Evolutionary conservation across 2,329 filamentous ascomycete genomes (phyloP).

Genomic region (Rasamsonia emersonii): DNA sequence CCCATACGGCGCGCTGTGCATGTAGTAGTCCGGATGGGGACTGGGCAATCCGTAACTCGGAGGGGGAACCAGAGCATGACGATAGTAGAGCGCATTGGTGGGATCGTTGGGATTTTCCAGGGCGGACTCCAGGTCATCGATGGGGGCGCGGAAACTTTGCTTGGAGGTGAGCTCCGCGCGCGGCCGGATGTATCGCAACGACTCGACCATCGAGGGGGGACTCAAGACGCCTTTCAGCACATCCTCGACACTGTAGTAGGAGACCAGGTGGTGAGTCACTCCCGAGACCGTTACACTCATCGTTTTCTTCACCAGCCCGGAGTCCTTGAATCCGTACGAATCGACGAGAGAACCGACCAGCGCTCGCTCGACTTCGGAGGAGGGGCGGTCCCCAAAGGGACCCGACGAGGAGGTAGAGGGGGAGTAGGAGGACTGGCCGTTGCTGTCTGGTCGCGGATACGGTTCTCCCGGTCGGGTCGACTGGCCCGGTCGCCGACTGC

Average conservation of each 20-base stretch:
- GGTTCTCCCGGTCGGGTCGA: constrained; percentile 44
- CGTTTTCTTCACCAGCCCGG: constrained; percentile 84
- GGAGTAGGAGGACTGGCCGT: constrained; percentile 32
- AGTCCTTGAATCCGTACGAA: constrained; percentile 76
- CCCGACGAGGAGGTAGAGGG: constrained; percentile 29
- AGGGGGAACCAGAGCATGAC: constrained; percentile 26
- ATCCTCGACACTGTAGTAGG: constrained; percentile 78
- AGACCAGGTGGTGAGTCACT: constrained; percentile 75
- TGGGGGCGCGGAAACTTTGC: constrained; percentile 58
- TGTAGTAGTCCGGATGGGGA: constrained; percentile 28
- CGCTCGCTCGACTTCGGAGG: constrained; percentile 44
- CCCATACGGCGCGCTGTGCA: constrained; percentile 25
- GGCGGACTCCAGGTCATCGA: constrained; percentile 50
- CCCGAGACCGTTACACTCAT: constrained; percentile 70
- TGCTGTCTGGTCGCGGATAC: constrained; percentile 38
- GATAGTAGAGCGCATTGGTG: constrained; percentile 33
- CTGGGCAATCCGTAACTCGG: constrained; percentile 28
- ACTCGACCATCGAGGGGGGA: constrained; percentile 49
- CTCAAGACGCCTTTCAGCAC: constrained; percentile 54
- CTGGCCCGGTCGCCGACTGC: constrained; percentile 38
- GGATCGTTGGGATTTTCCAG: constrained; percentile 32
- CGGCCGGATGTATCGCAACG: constrained; percentile 44
- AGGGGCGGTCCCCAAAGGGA: constrained; percentile 28
- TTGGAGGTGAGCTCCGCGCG: constrained; percentile 51
- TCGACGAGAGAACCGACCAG: constrained; percentile 80